Evolutionary conservation across 257 asterid species (phyloP), one percentile per base, ranked within the genome.

Genomic region (Solanum clarkiae): DNA sequence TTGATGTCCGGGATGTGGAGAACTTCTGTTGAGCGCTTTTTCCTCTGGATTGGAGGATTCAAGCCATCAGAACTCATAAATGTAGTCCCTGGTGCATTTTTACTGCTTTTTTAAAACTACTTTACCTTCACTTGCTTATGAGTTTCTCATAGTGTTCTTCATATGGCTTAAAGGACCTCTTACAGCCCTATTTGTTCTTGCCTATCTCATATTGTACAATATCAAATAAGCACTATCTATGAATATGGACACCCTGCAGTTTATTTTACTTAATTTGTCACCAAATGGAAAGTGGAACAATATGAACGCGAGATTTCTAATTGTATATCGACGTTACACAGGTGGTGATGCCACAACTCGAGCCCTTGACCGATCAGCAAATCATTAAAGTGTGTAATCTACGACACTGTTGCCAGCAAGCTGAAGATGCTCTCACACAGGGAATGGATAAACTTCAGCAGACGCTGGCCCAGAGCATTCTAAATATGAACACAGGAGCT

Each of bases 11-110:
- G 99, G 57, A 86, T 89, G 86, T 97, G 98, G 98, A 90, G 90
- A 88, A 92, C 99, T 55, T 86, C 99, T 0, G 93, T 94, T 42
- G 82, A 97, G 91, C 94, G 97, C 3, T 92, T 97, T 75, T 92
- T 97, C 90, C 94, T 92, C 3, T 97, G 99, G 99, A 91, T 97
- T 51, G 99, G 99, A 84, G 99, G 99, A n/a, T 95, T 92, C 86
- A 87, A 93, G 4, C 99, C 99, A 22, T 97, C 98, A 13, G 97
- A 94, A 85, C 94, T 97, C 90, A 92, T 97, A 20, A 95, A 89
- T 26, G 99, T 97, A 88, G 83, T 80, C 62, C 55, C 44, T 79
- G 40, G 53, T 62, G 17, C 51, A 26, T 55, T 60, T 84, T 79
- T 26, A 79, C 82, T 53, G 24, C 11, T 79, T 53, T 15, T 24